Evolutionary conservation across 768 basidiomycete genomes (phyloP).

Genomic region (Termitomyces sp.): DNA sequence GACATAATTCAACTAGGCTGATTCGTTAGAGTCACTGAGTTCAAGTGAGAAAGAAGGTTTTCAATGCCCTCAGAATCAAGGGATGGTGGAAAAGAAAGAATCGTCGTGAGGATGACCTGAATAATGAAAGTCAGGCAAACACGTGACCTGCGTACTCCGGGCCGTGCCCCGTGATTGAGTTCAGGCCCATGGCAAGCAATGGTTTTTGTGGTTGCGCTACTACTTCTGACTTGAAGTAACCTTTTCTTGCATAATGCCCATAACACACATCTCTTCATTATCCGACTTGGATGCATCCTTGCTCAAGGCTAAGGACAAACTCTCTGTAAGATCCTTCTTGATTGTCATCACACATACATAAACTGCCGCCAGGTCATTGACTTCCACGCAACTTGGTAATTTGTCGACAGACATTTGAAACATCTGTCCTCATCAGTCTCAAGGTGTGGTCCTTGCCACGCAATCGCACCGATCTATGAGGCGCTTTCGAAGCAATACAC

Average conservation of each 20-base stretch:
- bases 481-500: constrained; percentile 63
- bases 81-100: constrained; percentile 21
- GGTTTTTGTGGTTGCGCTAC: too few relatives aligned
- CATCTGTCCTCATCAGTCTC: constrained; percentile 9
- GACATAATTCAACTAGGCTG: constrained; percentile 43
- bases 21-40: neutral
- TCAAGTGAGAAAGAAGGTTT: neutral
- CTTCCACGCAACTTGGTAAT: constrained; percentile 81
- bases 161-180: neutral
- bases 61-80: constrained; percentile 20
- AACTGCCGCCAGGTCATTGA: constrained; percentile 62
- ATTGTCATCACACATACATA: neutral
- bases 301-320: constrained; percentile 54
- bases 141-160: constrained; percentile 3
- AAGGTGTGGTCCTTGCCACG: constrained; percentile 87
- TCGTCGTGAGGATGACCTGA: neutral
- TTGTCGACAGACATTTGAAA: neutral
- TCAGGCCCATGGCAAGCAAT: neutral
- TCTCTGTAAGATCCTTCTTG: constrained; percentile 44
- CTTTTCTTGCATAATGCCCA: constrained; percentile 39
- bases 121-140: constrained; percentile 9
- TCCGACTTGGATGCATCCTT: constrained; percentile 60
- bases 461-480: constrained; percentile 76
- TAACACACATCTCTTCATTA: constrained; percentile 61
- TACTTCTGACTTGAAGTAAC: neutral